A percentile compares a stretch with the other conserved stretches of the same genome.
phyloP scores from a whole-genome alignment of 306 rosid species.

The Lathyrus oleraceus region DNA sequence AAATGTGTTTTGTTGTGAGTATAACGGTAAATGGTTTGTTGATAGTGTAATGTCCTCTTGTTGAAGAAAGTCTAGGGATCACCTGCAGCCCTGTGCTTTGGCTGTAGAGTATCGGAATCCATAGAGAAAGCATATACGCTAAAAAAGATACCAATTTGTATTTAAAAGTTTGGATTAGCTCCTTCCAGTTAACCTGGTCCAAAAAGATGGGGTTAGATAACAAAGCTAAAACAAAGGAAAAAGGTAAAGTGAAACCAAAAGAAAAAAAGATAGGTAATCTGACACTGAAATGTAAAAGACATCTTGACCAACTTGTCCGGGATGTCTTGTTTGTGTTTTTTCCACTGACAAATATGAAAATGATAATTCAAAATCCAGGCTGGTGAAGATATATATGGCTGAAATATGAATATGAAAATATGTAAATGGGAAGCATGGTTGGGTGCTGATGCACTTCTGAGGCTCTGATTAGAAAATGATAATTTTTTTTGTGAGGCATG shows the following conservation, averaged over 20 bases:
- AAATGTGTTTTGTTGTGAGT: neutral
- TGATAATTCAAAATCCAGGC: neutral
- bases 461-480: too few relatives aligned
- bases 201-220: neutral
- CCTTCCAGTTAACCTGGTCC: neutral
- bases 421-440: neutral
- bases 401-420: too few relatives aligned
- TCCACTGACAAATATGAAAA: neutral
- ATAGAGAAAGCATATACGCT: neutral
- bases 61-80: neutral
- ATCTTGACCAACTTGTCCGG: neutral
- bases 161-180: neutral
- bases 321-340: neutral
- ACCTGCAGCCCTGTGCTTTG: neutral
- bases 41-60: neutral
- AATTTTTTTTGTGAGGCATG: too few relatives aligned
- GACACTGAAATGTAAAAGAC: constrained; percentile 3
- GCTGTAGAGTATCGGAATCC: neutral
- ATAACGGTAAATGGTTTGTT: constrained; percentile 16
- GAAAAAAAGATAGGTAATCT: neutral
- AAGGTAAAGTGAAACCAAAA: neutral
- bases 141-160: neutral
- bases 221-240: neutral
- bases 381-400: too few relatives aligned
- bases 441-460: too few relatives aligned